These are phyloP conservation scores for Geotrichum candidum DNA, from an alignment of 1,139 yeast species.

Conservation along the genomic window DNA sequence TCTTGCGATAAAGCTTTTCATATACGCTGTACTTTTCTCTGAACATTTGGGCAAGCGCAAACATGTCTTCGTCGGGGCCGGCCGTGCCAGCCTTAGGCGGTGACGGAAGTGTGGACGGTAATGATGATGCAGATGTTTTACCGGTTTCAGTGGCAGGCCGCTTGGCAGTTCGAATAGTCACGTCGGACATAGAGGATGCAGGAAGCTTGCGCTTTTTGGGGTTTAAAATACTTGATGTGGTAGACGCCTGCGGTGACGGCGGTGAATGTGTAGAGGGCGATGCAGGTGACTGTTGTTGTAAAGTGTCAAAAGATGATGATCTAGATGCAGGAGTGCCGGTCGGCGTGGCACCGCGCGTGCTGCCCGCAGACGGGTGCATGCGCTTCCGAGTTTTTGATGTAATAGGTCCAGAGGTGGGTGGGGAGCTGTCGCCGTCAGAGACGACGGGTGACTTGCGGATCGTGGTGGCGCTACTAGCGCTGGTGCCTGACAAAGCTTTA, in stretches of 20 bases:
- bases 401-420: background rate
- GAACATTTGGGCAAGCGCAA: conserved; percentile 36
- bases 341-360: background rate
- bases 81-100: conserved; percentile 10
- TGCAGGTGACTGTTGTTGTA: background rate
- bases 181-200: background rate
- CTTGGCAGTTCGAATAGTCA: background rate
- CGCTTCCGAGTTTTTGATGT: background rate
- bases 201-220: background rate
- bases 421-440: background rate
- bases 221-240: background rate
- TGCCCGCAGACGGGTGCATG: background rate
- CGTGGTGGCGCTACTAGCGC: background rate
- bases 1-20: conserved; percentile 29
- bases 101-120: background rate
- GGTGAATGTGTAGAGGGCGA: background rate
- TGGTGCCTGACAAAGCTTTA: background rate
- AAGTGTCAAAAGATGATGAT: background rate
- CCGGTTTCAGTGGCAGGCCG: background rate
- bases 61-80: conserved; percentile 28
- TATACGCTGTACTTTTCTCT: conserved; percentile 35
- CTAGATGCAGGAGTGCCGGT: background rate
- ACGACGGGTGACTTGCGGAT: background rate
- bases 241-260: background rate
- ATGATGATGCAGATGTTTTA: background rate